Percentiles rank a stretch among this genome's conserved stretches.
Conservation (phyloP, 2,329 filamentous ascomycete species). For the Cytospora piceae region DNA sequence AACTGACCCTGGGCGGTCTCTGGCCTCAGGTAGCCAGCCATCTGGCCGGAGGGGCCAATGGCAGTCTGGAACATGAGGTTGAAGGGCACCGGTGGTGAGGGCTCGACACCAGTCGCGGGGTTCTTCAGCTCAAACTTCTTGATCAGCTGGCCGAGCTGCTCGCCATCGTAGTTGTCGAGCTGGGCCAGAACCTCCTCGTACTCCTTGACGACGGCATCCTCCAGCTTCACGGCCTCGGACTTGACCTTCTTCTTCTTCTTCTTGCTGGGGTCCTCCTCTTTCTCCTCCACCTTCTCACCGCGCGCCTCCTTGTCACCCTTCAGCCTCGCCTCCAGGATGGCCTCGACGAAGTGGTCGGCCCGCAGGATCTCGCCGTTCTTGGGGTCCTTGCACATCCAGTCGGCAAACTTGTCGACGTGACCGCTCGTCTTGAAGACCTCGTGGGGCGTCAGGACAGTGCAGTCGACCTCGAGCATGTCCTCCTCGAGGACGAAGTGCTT, state of each 20-base stretch:
- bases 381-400: slow-evolving; percentile 99
- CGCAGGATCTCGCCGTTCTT: slow-evolving; percentile 97
- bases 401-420: slow-evolving; percentile 96
- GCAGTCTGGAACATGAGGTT: slow-evolving; percentile 99
- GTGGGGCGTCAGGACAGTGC: slow-evolving; percentile 89
- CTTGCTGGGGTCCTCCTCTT: slow-evolving; percentile 66
- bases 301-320: slow-evolving; percentile 93
- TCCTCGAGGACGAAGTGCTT: slow-evolving; percentile 94
- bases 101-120: slow-evolving; percentile 75
- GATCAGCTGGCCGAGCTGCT: slow-evolving; percentile 85
- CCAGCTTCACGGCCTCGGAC: slow-evolving; percentile 78
- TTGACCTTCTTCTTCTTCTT: slow-evolving; percentile 86
- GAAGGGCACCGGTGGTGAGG: slow-evolving; percentile 84
- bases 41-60: slow-evolving; percentile 89
- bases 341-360: slow-evolving; percentile 95
- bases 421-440: slow-evolving; percentile 94
- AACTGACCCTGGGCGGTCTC: slow-evolving; percentile 99
- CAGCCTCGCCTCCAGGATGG: slow-evolving; percentile 83
- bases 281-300: slow-evolving; percentile 77
- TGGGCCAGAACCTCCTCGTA: slow-evolving; percentile 89
- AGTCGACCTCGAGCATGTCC: slow-evolving; percentile 95
- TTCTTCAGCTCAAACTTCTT: slow-evolving; percentile 90
- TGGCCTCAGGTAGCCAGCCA: slow-evolving; percentile 83
- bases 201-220: slow-evolving; percentile 83
- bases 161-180: slow-evolving; percentile 93